Evolutionary conservation across 768 basidiomycete species (phyloP).

Genomic region (Lactifluus hygrophoroides): DNA sequence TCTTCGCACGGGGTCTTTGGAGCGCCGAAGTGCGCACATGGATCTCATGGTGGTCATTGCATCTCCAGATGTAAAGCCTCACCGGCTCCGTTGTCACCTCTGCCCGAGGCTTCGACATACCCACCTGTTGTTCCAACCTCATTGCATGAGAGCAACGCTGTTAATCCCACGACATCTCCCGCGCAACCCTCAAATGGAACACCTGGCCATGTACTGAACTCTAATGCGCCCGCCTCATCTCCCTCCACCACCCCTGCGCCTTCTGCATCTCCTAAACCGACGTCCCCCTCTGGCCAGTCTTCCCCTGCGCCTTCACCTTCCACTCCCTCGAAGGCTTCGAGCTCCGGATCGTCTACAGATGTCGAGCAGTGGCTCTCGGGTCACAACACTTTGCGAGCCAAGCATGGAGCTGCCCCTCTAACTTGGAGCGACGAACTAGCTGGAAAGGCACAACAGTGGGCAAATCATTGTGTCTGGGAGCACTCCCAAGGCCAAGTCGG

Average conservation of each 20-base stretch:
- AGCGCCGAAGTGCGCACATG: conserved; percentile 4
- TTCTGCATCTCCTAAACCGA: neutral
- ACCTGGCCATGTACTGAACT: neutral
- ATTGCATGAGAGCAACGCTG: no score
- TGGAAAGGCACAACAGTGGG: conserved; percentile 60
- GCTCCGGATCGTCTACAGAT: conserved; percentile 35
- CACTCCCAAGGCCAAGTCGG: conserved; percentile 65
- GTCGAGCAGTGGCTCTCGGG: conserved; percentile 43
- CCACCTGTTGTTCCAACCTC: no score
- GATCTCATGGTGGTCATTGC: neutral
- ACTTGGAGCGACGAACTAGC: conserved; percentile 58
- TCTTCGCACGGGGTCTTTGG: conserved; percentile 5
- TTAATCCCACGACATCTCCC: neutral
- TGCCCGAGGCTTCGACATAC: no score
- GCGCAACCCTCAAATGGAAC: neutral
- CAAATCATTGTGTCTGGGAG: conserved; percentile 53
- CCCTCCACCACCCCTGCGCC: conserved; percentile 4
- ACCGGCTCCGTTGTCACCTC: neutral
- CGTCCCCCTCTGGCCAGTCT: conserved; percentile 5
- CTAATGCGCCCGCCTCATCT: neutral
- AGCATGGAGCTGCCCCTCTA: conserved; percentile 55
- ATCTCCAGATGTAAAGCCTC: conserved; percentile 14
- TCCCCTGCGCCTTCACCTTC: conserved; percentile 9
- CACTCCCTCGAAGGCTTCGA: conserved; percentile 1
- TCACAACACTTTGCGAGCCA: conserved; percentile 55